Base-by-base conservation (phyloP, 305 asterid genomes). In the Caryopteris hybrid region DNA sequence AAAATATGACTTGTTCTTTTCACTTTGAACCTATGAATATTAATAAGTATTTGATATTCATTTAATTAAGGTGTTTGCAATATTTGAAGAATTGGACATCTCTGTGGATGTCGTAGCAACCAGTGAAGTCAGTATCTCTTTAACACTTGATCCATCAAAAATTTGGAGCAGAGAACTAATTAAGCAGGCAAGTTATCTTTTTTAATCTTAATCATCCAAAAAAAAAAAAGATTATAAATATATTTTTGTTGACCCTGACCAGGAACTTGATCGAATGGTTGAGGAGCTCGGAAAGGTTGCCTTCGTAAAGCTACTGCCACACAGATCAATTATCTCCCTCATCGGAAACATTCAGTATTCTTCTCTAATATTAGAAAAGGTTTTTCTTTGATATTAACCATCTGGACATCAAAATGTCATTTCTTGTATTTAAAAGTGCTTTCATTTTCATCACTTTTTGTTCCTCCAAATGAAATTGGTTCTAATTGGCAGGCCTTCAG, bases 111-210 rank as follows among this genome's bases (percentile, higher is more conserved):
- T 88, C 58, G 95, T 88, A 54, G 95, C 95, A 8, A 88, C 95
- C 48, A 88, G 95, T 73, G 95, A 88, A 86, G 95, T 88, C 46
- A 64, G 84, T 79, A 87, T 93, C 48, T 93, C 99, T 43, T 81
- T 93, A 85, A 93, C 97, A 9, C 71, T 93, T 75, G 99, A 93
- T 75, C 97, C 99, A 27, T 93, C 97, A 68, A 88, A 93, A 88
- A 88, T 93, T 39, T 88, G 99, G 97, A 88, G 95, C 78, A 82
- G 97, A 78, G 99, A 91, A 81, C 80, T 93, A 69, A 86, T 91
- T 82, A 91, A 87, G 91, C 97, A 92, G 97, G 97, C 96, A 85
- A 88, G 89, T n/a, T n/a, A n/a, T n/a, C n/a, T n/a, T n/a, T n/a
- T n/a, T n/a, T n/a, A n/a, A n/a, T n/a, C n/a, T n/a, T n/a, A n/a